phyloP scores from a whole-genome alignment of 2,329 filamentous ascomycete genomes.

The Helminthosporium solani region DNA sequence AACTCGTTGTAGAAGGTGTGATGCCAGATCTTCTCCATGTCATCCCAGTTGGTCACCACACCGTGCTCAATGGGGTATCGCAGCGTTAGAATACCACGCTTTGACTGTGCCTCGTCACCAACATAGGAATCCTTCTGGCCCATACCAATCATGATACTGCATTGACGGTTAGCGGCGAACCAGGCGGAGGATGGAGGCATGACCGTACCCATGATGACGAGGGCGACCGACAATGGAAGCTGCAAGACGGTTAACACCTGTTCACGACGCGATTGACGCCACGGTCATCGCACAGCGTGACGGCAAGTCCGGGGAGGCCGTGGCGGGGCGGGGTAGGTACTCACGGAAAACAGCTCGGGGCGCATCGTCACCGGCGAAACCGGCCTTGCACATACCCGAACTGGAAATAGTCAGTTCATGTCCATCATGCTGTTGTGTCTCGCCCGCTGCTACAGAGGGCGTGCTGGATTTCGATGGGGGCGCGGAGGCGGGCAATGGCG shows the following conservation, averaged over 20 bases:
- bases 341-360: constrained; percentile 99
- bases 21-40: constrained; percentile 99
- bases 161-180: constrained; percentile 43
- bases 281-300: constrained; percentile 2
- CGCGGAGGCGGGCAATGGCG: constrained; percentile 27
- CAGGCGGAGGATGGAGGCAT: constrained; percentile 16
- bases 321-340: constrained; percentile 48
- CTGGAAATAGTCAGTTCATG: constrained; percentile 55
- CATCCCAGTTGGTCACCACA: constrained; percentile 99
- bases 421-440: constrained; percentile 23
- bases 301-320: constrained; percentile 14
- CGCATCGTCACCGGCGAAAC: constrained; percentile 99
- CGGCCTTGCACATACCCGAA: constrained; percentile 99
- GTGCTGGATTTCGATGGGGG: constrained; percentile 23
- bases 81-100: constrained; percentile 99
- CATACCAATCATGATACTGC: constrained; percentile 99
- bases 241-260: constrained; percentile 47
- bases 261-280: constrained; percentile 11
- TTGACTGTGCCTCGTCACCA: constrained; percentile 99
- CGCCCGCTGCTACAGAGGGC: constrained; percentile 25
- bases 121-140: constrained; percentile 99
- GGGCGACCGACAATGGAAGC: constrained; percentile 99
- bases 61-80: constrained; percentile 99
- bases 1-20: constrained; percentile 99
- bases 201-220: constrained; percentile 97